These are phyloP conservation scores for Stagonosporopsis rhizophila DNA, from an alignment of 2,329 filamentous ascomycete species.

Conservation along the genomic window DNA sequence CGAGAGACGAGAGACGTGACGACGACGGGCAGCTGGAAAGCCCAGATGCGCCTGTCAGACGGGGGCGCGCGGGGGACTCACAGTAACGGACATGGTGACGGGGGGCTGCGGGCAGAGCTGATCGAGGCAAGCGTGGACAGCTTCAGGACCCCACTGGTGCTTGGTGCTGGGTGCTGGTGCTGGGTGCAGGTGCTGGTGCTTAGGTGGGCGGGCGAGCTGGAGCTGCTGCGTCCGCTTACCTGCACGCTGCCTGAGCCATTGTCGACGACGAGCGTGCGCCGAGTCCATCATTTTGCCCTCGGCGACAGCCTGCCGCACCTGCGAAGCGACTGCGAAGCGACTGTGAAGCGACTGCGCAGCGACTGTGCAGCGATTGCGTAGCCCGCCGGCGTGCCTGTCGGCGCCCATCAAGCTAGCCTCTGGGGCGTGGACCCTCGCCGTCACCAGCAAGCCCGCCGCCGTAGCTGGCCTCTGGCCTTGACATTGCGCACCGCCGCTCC, in stretches of 20 bases:
- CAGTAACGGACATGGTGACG: constrained; percentile 57
- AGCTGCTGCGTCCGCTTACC: constrained; percentile 13
- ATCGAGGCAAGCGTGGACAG: constrained; percentile 8
- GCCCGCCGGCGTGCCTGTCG: not conserved
- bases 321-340: not conserved
- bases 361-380: not conserved
- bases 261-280: constrained; percentile 5
- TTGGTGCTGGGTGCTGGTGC: not conserved
- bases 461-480: not conserved
- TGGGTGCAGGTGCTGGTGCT: no score
- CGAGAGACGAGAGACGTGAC: no score
- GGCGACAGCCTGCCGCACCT: not conserved
- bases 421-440: not conserved
- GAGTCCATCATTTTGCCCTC: not conserved
- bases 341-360: not conserved
- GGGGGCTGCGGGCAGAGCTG: constrained; percentile 1
- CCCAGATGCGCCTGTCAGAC: not conserved
- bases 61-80: constrained; percentile 28
- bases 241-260: constrained; percentile 13
- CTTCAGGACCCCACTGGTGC: constrained; percentile 16
- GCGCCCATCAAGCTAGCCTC: not conserved
- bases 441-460: constrained; percentile 4
- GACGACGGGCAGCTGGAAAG: not conserved
- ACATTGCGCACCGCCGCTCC: no score
- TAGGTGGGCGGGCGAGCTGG: not conserved